Evolutionary conservation across 1,139 yeast species (phyloP).

Genomic region (Candida anutae): DNA sequence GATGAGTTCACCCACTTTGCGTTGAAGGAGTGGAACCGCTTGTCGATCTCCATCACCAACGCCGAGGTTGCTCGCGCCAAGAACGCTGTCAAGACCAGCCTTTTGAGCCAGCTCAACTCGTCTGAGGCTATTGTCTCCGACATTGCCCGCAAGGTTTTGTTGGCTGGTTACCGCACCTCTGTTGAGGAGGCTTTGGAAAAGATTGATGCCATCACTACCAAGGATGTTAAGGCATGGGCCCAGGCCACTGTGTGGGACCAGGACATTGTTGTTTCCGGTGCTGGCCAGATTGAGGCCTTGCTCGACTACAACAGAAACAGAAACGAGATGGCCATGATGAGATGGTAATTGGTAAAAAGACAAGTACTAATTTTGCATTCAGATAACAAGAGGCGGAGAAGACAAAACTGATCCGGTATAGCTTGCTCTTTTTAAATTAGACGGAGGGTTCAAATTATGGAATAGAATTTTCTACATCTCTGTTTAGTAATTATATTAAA

Average conservation of each 20-base stretch:
- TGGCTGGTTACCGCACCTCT: slow-evolving; percentile 55
- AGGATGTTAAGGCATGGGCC: slow-evolving; percentile 67
- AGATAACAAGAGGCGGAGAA: not conserved
- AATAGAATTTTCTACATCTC: no score
- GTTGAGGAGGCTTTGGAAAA: slow-evolving; percentile 50
- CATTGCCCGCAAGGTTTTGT: slow-evolving; percentile 54
- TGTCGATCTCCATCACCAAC: slow-evolving; percentile 64
- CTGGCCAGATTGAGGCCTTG: slow-evolving; percentile 78
- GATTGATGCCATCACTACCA: slow-evolving; percentile 56
- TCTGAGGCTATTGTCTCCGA: slow-evolving; percentile 46
- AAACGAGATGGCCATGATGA: slow-evolving; percentile 83
- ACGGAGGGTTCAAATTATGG: no score
- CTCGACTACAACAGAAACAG: slow-evolving; percentile 79
- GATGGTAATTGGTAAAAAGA: slow-evolving; percentile 35
- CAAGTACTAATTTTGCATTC: not conserved
- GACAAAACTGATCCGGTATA: not conserved
- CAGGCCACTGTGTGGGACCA: slow-evolving; percentile 70
- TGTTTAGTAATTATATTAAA: no score
- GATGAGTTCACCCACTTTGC: slow-evolving; percentile 77
- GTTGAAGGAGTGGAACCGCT: slow-evolving; percentile 81
- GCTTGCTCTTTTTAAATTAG: not conserved
- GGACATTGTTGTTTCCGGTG: slow-evolving; percentile 74
- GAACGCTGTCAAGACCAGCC: slow-evolving; percentile 55
- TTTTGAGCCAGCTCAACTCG: slow-evolving; percentile 40
- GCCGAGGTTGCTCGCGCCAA: slow-evolving; percentile 76